phyloP scores from a whole-genome alignment of 2,329 filamentous ascomycete species.

The Ilyonectria destructans region DNA sequence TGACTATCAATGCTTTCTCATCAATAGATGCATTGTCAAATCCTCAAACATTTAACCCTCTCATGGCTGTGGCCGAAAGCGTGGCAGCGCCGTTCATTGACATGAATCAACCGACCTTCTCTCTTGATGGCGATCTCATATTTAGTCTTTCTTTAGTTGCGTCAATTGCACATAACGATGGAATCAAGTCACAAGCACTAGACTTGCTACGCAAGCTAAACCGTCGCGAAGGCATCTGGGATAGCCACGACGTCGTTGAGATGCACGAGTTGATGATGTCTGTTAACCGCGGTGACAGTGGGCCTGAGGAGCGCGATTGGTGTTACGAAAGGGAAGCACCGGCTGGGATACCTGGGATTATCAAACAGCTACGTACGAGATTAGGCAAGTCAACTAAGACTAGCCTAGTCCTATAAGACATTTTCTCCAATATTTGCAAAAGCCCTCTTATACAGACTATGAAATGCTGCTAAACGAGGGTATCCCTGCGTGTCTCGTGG shows the following conservation, averaged over 20 bases:
- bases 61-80: slow-evolving; percentile 29
- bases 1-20: slow-evolving; percentile 20
- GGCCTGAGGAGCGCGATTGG: slow-evolving; percentile 34
- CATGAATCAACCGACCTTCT: slow-evolving; percentile 4
- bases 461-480: too few relatives aligned
- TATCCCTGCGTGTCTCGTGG: too few relatives aligned
- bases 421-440: too few relatives aligned
- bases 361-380: too few relatives aligned
- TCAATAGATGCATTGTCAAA: not conserved
- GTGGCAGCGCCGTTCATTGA: slow-evolving; percentile 12
- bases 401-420: too few relatives aligned
- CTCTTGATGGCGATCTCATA: too few relatives aligned
- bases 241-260: slow-evolving; percentile 41
- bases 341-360: too few relatives aligned
- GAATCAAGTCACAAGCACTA: slow-evolving; percentile 24
- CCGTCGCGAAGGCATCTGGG: slow-evolving; percentile 42
- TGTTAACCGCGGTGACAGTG: not conserved
- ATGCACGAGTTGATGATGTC: slow-evolving; percentile 38
- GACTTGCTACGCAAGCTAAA: slow-evolving; percentile 36
- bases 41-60: not conserved
- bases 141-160: too few relatives aligned
- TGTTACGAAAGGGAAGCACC: too few relatives aligned
- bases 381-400: too few relatives aligned
- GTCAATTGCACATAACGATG: not conserved
- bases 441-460: too few relatives aligned